phyloP scores from a whole-genome alignment of 2,329 filamentous ascomycete species.

The Curvularia verruculosa region DNA sequence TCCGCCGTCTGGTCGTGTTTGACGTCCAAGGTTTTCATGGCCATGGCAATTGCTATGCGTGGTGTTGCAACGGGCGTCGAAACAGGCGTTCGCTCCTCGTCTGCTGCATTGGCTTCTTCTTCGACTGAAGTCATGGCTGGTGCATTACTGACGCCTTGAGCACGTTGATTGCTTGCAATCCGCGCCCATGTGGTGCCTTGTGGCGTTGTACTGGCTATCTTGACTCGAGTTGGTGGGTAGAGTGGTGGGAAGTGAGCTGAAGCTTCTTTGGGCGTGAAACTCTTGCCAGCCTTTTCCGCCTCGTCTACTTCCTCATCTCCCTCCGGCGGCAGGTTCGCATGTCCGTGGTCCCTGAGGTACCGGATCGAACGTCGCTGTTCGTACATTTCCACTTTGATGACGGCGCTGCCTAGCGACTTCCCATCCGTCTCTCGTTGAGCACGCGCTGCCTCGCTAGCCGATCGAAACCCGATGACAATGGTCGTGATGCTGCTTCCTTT shows the following conservation, averaged over 20 bases:
- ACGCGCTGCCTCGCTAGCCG: slow-evolving; percentile 7
- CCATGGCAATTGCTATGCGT: background rate
- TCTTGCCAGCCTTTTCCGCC: slow-evolving; percentile 2
- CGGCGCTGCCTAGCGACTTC: slow-evolving; percentile 13
- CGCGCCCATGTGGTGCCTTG: slow-evolving; percentile 16
- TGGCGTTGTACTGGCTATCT: background rate
- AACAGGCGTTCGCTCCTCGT: background rate
- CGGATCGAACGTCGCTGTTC: slow-evolving; percentile 20
- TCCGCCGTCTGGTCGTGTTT: background rate
- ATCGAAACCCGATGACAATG: slow-evolving; percentile 21
- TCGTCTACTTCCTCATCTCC: background rate
- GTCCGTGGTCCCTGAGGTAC: slow-evolving; percentile 9
- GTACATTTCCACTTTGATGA: slow-evolving; percentile 25
- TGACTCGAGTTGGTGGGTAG: background rate
- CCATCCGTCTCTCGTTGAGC: slow-evolving; percentile 20
- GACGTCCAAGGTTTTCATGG: background rate
- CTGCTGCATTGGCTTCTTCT: too few relatives aligned
- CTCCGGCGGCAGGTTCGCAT: background rate
- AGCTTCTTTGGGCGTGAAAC: background rate
- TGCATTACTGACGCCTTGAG: background rate
- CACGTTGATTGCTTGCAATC: slow-evolving; percentile 6
- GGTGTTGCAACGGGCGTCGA: slow-evolving; percentile 2
- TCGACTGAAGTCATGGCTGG: background rate
- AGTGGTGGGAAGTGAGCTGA: background rate
- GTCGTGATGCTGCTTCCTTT: slow-evolving; percentile 23